Conservation (phyloP, 148 eudicot genomes). For the Spergularia marina region DNA sequence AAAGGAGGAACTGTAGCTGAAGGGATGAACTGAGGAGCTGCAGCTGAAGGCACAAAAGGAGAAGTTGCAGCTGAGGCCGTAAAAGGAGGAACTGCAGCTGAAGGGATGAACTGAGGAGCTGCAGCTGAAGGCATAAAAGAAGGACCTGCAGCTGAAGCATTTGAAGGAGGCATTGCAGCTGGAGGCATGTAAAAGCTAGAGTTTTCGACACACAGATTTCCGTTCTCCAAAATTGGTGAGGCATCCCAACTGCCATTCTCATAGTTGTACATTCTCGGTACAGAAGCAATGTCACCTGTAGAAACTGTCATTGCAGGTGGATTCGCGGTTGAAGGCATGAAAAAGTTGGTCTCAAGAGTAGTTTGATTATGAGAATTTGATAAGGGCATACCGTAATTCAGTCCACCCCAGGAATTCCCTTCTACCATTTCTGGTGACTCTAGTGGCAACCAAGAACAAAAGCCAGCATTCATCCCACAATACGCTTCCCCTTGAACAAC, state of each 20-base stretch:
- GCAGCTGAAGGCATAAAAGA: background rate
- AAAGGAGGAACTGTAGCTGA: background rate
- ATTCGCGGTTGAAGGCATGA: constrained; percentile 16
- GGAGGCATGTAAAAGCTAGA: constrained; percentile 20
- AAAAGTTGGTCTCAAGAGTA: constrained; percentile 1
- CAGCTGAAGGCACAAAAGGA: background rate
- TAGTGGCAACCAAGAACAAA: constrained; percentile 35
- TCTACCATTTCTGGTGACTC: constrained; percentile 29
- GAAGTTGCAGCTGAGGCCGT: too few relatives aligned
- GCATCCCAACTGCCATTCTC: constrained; percentile 9
- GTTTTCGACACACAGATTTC: constrained; percentile 6
- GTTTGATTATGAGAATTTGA: constrained; percentile 13
- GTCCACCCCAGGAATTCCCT: constrained; percentile 18
- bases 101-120: background rate
- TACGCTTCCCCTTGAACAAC: constrained; percentile 25
- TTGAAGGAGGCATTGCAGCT: constrained; percentile 2
- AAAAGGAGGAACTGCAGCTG: background rate
- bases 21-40: background rate
- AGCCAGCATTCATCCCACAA: constrained; percentile 27
- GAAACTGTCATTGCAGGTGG: constrained; percentile 18
- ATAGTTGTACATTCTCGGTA: constrained; percentile 8
- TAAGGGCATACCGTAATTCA: constrained; percentile 19
- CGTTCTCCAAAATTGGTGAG: constrained; percentile 7
- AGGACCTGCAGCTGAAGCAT: too few relatives aligned
- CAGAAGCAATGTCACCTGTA: constrained; percentile 12